These are phyloP conservation scores for Xylariales sp. DNA, from an alignment of 2,329 filamentous ascomycete genomes.

Conservation along the genomic window DNA sequence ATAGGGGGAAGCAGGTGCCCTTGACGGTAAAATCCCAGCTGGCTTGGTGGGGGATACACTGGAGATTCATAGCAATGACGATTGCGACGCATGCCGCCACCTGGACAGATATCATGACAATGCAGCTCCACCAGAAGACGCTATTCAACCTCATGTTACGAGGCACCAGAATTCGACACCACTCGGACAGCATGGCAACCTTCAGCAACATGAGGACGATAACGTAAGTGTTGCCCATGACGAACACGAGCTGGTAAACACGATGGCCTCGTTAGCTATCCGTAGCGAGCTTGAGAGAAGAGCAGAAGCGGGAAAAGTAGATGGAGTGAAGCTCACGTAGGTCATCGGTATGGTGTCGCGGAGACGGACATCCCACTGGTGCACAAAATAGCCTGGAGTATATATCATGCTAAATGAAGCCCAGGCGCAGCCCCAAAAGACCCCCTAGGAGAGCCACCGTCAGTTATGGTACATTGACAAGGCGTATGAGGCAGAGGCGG, in stretches of 20 bases:
- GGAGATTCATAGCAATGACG: slow-evolving; percentile 14
- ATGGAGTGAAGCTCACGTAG: slow-evolving; percentile 3
- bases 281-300: no score
- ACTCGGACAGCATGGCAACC: slow-evolving; percentile 36
- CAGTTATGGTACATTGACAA: background rate
- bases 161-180: slow-evolving; percentile 25
- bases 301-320: no score
- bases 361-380: slow-evolving; percentile 1
- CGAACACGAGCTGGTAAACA: slow-evolving; percentile 21
- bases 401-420: background rate
- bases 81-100: slow-evolving; percentile 10
- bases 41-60: slow-evolving; percentile 16
- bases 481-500: no score
- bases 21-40: slow-evolving; percentile 19
- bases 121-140: slow-evolving; percentile 16
- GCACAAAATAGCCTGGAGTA: slow-evolving; percentile 1
- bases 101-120: slow-evolving; percentile 14
- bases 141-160: slow-evolving; percentile 15
- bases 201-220: slow-evolving; percentile 33
- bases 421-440: background rate
- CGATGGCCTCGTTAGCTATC: background rate
- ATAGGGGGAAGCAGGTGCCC: slow-evolving; percentile 12
- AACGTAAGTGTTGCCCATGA: slow-evolving; percentile 27
- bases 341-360: background rate
- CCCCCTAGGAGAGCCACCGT: background rate